Evolutionary conservation across 805 yeast species (phyloP).

Genomic region (Suhomyces faveliae): DNA sequence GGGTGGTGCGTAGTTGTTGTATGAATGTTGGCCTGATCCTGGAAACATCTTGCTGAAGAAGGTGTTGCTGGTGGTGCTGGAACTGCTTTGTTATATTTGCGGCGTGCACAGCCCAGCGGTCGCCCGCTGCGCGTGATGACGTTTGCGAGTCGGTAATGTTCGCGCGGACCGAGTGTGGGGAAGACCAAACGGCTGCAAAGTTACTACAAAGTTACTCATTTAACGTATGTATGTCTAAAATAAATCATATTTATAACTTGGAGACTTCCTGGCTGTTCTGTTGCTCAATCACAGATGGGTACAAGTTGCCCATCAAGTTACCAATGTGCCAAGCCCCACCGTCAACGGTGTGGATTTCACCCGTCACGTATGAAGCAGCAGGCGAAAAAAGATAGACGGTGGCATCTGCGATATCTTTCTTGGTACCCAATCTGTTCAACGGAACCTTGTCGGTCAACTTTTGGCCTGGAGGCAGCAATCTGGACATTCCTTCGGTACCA

Average conservation of each 20-base stretch:
- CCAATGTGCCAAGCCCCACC: constrained; percentile 91
- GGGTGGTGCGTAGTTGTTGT: constrained; percentile 16
- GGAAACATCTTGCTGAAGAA: constrained; percentile 19
- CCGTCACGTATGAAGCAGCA: constrained; percentile 76
- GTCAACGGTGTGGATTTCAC: constrained; percentile 78
- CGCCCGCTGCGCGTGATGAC: too few relatives aligned
- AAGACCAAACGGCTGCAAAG: too few relatives aligned
- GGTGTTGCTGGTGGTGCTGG: neutral
- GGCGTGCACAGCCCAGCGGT: neutral
- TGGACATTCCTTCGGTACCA: constrained; percentile 80
- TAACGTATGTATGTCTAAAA: too few relatives aligned
- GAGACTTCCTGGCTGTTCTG: constrained; percentile 27
- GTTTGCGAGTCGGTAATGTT: too few relatives aligned
- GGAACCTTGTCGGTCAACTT: constrained; percentile 52
- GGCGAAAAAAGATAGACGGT: constrained; percentile 82
- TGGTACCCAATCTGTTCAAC: constrained; percentile 63
- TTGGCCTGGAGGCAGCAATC: constrained; percentile 51
- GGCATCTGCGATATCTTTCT: constrained; percentile 81
- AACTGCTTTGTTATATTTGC: neutral
- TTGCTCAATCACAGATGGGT: constrained; percentile 29
- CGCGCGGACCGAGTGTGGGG: too few relatives aligned
- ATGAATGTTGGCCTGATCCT: constrained; percentile 21
- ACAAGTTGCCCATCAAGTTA: constrained; percentile 29
- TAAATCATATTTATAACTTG: constrained; percentile 22
- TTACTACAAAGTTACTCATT: too few relatives aligned